Evolutionary conservation across 805 yeast species (phyloP).

Genomic region (Ogataea salicorniae): DNA sequence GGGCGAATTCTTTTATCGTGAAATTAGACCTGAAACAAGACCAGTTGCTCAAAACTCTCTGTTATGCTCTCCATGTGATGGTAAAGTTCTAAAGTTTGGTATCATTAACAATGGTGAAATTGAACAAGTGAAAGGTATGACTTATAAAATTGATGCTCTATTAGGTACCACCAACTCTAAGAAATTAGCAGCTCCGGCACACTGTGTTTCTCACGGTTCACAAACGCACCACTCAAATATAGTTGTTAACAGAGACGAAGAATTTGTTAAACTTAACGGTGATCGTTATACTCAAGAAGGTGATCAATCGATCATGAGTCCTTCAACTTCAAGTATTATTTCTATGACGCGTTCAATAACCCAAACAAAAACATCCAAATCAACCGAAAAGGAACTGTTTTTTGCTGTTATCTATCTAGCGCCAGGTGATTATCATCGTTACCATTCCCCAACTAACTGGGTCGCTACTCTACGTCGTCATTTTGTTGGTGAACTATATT

Average conservation of each 20-base stretch:
- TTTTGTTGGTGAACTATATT: conserved; percentile 90
- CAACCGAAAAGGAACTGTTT: conserved; percentile 30
- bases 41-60: conserved; percentile 63
- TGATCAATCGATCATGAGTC: conserved; percentile 46
- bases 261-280: conserved; percentile 14
- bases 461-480: conserved; percentile 90
- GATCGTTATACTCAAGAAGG: conserved; percentile 56
- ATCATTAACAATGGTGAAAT: conserved; percentile 68
- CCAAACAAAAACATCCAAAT: conserved; percentile 11
- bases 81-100: conserved; percentile 83
- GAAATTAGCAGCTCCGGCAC: conserved; percentile 52
- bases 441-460: conserved; percentile 96
- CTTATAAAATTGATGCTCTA: conserved; percentile 83
- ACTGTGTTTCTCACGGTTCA: conserved; percentile 39
- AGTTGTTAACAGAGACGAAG: conserved; percentile 9
- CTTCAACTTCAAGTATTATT: conserved; percentile 2
- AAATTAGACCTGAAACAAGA: conserved; percentile 69
- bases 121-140: conserved; percentile 96
- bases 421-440: conserved; percentile 97
- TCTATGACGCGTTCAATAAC: conserved; percentile 26
- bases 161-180: conserved; percentile 53
- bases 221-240: conserved; percentile 1
- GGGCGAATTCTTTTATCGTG: conserved; percentile 87
- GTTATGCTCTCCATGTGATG: conserved; percentile 90
- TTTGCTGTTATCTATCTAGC: conserved; percentile 89